Evolutionary conservation across 352 stramenopile species (phyloP), one percentile per base, ranked within the genome.

Genomic region (Pelagophyceae sp.): DNA sequence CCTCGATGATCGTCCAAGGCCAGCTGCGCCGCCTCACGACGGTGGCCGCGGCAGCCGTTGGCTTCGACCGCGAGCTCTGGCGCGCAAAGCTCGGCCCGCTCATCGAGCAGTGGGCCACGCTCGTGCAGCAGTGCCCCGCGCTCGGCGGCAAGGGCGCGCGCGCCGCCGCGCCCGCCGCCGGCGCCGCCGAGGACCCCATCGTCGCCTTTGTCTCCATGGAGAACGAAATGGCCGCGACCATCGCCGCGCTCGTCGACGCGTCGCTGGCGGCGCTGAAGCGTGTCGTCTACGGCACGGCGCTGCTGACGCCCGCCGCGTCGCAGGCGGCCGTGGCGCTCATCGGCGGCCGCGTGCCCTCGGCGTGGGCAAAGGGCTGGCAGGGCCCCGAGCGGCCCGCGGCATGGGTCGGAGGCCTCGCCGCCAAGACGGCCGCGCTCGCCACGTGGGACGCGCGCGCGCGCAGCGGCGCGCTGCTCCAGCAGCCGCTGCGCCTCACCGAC

Each of bases 61-160:
- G 86, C n/a, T 97, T 97, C 76, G 91, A 98, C 81, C 86, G 91
- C 32, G 91, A 96, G 58, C 90, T 92, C 69, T 97, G 92, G 93
- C 84, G 89, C 63, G 82, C 80, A n/a, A 79, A 93, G 76, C 87
- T 97, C 20, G 87, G 85, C 0, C 93, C 93, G n/a, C 72, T 97
- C 11, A 82, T 97, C 45, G 89, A 96, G 65, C 89, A 86, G 40
- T 97, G 93, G 93, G 80, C 81, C 27, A 93, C 95, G 75, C 82
- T 94, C 65, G 93, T 87, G 1, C 64, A 76, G 29, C 77, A 61
- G 65, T 77, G 72, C 67, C 65, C 72, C 32, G 76, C 50, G 17
- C 65, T 79, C 20, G 32, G 25, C 31, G 35, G 29, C 33, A 15
- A 84, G 77, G 23, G 88, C 75, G 32, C 85, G 92, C 1, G 77